Percentiles rank a stretch among this genome's conserved stretches.
phyloP scores from a whole-genome alignment of 352 stramenopile genomes.

The Pythium coloratum region DNA sequence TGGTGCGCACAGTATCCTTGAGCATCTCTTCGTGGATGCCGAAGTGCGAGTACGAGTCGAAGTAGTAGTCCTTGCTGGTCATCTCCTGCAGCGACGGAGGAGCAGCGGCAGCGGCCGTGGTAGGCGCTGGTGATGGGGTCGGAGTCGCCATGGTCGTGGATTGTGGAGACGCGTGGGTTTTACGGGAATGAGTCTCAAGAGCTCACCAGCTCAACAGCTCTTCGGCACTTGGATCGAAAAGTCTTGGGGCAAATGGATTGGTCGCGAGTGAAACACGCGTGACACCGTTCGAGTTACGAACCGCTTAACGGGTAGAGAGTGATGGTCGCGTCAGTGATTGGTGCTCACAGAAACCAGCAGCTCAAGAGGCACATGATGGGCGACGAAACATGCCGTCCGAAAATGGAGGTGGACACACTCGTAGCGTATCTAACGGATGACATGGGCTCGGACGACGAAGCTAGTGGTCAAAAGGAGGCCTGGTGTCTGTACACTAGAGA shows the following conservation, averaged over 20 bases:
- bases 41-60: conserved; percentile 98
- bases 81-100: conserved; percentile 44
- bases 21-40: conserved; percentile 99
- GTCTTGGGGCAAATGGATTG: conserved; percentile 23
- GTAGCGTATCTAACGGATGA: neutral
- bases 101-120: conserved; percentile 7
- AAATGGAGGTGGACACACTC: neutral
- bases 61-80: conserved; percentile 97
- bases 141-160: conserved; percentile 33
- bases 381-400: neutral
- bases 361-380: neutral
- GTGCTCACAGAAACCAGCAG: conserved; percentile 4
- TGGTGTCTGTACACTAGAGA: no score
- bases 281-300: conserved; percentile 23
- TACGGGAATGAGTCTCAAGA: neutral
- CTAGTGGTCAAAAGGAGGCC: no score
- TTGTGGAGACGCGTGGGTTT: neutral
- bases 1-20: conserved; percentile 96
- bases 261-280: conserved; percentile 28
- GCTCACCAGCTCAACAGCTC: conserved; percentile 14
- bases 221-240: conserved; percentile 23
- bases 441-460: no score
- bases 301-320: conserved; percentile 16
- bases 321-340: conserved; percentile 10
- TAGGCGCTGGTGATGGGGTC: conserved; percentile 28